Base-by-base conservation (phyloP, 805 yeast genomes). In the Brettanomyces anomalus region DNA sequence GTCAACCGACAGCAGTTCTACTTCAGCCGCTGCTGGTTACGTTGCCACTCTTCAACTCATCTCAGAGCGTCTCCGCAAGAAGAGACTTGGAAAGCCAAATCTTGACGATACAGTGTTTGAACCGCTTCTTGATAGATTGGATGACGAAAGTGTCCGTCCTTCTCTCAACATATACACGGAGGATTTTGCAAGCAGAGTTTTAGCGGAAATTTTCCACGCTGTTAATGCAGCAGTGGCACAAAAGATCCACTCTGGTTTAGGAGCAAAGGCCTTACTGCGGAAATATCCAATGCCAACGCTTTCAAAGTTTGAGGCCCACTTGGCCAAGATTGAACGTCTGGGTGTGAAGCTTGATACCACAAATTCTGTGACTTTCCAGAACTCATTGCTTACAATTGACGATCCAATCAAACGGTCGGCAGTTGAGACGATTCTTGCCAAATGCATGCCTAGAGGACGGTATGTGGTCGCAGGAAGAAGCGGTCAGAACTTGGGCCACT, bases 221-320 rank as follows among this genome's bases (percentile, higher is more conserved):
- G 94, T 82, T 4, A 90, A 93, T 62, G 70, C 78, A 36, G 85
- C 94, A 1, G 79, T 93, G 43, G 98, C 97, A 1, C 85, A 86
- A 49, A 78, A 74, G 52, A 65, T 83, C 14, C 82, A 82, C 54
- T 77, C 90, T 2, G 75, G 72, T 4, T 67, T 90, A 33, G 96
- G 97, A 1, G 88, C 83, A 49, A 62, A 70, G 41, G 85, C 97
- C 0, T 75, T 93, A 37, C 74, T 93, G 54, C 81, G 97, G 63
- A 83, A 94, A 57, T 95, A 89, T 52, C 73, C 85, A 3, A 76
- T 83, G 49, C 98, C 98, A 20, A 78, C 90, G 4, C 66, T 81
- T 44, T 81, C 80, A 31, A 85, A 88, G 55, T 69, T 90, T 63
- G 93, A 85, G 55, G 75, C 83, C 3, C 84, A 93, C 58, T 77